These are phyloP conservation scores for Cryptosporidium ryanae DNA, from an alignment of 169 alveolate species.

Conservation along the genomic window DNA sequence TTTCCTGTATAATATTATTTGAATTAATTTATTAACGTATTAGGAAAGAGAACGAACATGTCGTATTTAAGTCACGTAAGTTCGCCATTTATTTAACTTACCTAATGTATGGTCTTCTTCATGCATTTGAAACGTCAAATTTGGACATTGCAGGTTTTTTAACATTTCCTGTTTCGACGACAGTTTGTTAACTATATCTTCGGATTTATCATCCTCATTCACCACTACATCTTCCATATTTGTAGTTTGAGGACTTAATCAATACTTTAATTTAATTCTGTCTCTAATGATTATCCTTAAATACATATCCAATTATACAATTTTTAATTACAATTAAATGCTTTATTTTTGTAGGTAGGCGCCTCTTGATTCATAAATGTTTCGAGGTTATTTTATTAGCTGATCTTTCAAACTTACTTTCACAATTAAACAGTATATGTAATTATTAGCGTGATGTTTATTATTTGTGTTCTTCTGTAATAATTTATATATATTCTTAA, in stretches of 20 bases:
- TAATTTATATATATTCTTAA: background rate
- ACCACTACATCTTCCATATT: constrained; percentile 27
- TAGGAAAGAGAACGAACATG: background rate
- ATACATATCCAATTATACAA: background rate
- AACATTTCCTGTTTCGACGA: constrained; percentile 55
- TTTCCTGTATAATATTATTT: constrained; percentile 14
- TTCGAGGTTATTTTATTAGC: background rate
- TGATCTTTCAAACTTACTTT: no score
- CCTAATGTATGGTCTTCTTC: constrained; percentile 74
- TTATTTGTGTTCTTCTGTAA: background rate
- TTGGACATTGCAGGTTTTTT: constrained; percentile 55
- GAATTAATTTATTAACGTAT: background rate
- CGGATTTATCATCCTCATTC: constrained; percentile 29
- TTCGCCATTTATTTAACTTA: constrained; percentile 8
- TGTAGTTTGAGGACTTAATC: no score
- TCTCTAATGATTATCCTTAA: background rate
- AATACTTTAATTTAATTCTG: no score
- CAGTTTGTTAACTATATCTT: background rate
- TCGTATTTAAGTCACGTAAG: background rate
- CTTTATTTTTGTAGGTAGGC: no score
- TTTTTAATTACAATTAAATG: no score
- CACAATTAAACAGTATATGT: no score
- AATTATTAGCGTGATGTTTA: no score
- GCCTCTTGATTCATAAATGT: no score
- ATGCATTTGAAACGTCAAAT: constrained; percentile 60